Evolutionary conservation across 805 yeast genomes (phyloP).

Genomic region (Candida ficus): DNA sequence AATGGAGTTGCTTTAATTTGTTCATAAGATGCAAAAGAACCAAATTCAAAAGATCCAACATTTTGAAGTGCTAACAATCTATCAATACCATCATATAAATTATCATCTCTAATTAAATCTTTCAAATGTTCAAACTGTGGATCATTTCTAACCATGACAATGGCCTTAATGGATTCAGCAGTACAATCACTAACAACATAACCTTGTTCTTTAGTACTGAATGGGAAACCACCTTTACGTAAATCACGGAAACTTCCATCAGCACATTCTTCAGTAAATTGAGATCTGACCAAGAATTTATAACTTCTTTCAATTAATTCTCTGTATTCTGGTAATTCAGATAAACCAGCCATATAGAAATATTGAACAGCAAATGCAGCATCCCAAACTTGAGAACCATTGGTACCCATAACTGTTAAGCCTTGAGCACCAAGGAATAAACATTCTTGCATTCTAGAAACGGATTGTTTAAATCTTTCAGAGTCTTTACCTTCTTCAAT

Average conservation of each 20-base stretch:
- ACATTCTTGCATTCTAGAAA: slow-evolving; percentile 65
- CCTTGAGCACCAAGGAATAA: slow-evolving; percentile 87
- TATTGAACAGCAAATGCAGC: slow-evolving; percentile 87
- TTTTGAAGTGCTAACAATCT: slow-evolving; percentile 75
- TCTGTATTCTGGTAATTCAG: slow-evolving; percentile 60
- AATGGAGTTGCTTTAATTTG: slow-evolving; percentile 72
- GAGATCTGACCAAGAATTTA: slow-evolving; percentile 72
- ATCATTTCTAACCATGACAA: slow-evolving; percentile 80
- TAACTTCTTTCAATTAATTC: slow-evolving; percentile 61
- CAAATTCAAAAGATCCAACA: slow-evolving; percentile 69
- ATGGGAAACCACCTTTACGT: slow-evolving; percentile 92
- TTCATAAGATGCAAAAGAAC: slow-evolving; percentile 93
- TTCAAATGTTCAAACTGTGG: slow-evolving; percentile 43
- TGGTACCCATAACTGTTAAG: slow-evolving; percentile 91
- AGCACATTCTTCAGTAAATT: slow-evolving; percentile 75
- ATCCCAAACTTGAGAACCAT: slow-evolving; percentile 98
- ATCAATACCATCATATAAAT: slow-evolving; percentile 68
- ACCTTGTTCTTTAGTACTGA: slow-evolving; percentile 93
- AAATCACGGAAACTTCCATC: slow-evolving; percentile 78
- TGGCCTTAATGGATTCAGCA: slow-evolving; percentile 91
- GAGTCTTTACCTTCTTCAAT: slow-evolving; percentile 69
- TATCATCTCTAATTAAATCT: slow-evolving; percentile 47
- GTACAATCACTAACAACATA: slow-evolving; percentile 96
- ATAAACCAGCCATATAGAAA: slow-evolving; percentile 72
- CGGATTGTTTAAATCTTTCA: slow-evolving; percentile 46